phyloP scores from a whole-genome alignment of 371 early-diverging fungal species.

The Lichtheimia corymbifera region DNA sequence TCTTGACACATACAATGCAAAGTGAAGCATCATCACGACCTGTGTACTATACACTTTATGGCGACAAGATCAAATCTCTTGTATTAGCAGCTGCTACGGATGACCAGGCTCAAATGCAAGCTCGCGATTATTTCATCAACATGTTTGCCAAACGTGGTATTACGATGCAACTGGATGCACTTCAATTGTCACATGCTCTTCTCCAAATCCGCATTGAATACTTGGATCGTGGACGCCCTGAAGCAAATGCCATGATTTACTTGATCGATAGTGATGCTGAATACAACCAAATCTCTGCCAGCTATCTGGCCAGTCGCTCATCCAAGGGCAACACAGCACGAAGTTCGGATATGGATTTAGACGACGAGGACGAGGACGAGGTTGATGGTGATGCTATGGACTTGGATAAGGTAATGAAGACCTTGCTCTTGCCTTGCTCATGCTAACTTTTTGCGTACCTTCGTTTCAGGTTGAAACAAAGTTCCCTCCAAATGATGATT shows the following conservation, averaged over 20 bases:
- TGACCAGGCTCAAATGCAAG: conserved; percentile 3
- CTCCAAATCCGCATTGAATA: conserved; percentile 51
- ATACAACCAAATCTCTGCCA: conserved; percentile 18
- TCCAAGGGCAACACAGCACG: background rate
- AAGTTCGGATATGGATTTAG: background rate
- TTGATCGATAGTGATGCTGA: conserved; percentile 25
- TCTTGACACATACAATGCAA: background rate
- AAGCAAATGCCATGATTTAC: conserved; percentile 55
- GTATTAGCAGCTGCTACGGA: background rate
- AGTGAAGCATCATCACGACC: conserved; percentile 2
- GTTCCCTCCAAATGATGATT: conserved; percentile 23
- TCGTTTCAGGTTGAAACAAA: background rate
- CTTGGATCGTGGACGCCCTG: conserved; percentile 53
- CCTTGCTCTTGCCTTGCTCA: background rate
- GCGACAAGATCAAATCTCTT: background rate
- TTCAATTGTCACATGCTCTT: conserved; percentile 27
- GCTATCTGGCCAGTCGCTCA: background rate
- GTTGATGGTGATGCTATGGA: background rate
- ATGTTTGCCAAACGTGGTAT: conserved; percentile 13
- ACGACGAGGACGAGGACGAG: conserved; percentile 1
- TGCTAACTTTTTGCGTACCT: background rate
- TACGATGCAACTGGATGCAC: background rate
- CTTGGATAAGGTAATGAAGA: background rate
- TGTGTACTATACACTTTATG: conserved; percentile 7
- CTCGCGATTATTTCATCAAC: background rate